These are phyloP conservation scores for Bryopsis sp. DNA, from an alignment of 139 green algal genomes.

Conservation along the genomic window DNA sequence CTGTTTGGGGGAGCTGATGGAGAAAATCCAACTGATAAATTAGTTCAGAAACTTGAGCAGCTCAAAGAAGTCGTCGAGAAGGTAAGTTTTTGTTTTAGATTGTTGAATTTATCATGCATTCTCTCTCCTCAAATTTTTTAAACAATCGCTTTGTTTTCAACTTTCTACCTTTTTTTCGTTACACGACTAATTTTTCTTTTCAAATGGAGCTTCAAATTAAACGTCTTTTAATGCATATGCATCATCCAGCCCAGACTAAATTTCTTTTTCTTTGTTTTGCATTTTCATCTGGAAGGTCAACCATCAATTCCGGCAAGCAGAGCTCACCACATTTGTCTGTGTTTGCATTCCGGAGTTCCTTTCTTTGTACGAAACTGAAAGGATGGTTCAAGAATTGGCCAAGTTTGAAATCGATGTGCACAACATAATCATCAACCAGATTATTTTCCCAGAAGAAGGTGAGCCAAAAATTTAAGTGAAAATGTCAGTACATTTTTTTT, in stretches of 20 bases:
- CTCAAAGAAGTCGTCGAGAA: neutral
- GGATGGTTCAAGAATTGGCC: constrained; percentile 93
- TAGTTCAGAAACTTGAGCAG: neutral
- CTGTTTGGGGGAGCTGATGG: constrained; percentile 26
- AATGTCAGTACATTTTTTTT: constrained; percentile 4
- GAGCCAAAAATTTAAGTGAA: constrained; percentile 19
- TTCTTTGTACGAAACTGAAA: constrained; percentile 94
- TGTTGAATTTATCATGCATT: no score
- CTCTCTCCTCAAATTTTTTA: no score
- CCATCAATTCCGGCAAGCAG: constrained; percentile 82
- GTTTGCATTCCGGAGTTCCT: constrained; percentile 99
- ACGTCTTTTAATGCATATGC: no score
- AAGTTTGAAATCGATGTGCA: constrained; percentile 89
- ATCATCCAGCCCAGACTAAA: neutral
- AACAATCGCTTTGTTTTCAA: no score
- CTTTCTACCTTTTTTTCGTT: no score
- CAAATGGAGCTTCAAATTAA: no score
- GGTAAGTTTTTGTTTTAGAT: no score
- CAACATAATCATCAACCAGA: constrained; percentile 97
- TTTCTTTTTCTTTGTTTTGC: neutral
- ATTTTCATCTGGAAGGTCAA: constrained; percentile 53
- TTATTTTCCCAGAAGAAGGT: constrained; percentile 73
- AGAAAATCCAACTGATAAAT: neutral
- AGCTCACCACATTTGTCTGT: constrained; percentile 95
- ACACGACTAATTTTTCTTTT: no score